These are phyloP conservation scores for Gossypium ekmanianum DNA, from an alignment of 345 rosid genomes.

Conservation along the genomic window DNA sequence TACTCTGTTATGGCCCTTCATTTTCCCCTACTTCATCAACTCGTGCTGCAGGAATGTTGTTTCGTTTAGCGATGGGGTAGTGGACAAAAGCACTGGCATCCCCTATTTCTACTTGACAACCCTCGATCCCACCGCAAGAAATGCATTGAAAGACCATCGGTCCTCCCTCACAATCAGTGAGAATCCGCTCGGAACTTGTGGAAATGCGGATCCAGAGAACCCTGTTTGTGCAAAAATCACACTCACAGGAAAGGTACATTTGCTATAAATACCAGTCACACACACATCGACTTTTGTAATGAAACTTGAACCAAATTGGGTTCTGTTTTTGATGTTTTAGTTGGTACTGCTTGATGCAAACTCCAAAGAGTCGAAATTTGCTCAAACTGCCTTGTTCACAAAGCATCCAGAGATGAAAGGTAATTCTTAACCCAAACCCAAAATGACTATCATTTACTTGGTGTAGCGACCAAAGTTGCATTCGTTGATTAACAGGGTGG, in stretches of 20 bases:
- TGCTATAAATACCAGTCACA: background rate
- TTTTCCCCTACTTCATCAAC: background rate
- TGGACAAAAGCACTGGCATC: slow-evolving; percentile 57
- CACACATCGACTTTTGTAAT: too few species aligned
- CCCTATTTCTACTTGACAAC: slow-evolving; percentile 91
- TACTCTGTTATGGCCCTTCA: background rate
- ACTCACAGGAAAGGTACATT: slow-evolving; percentile 74
- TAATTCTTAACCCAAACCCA: slow-evolving; percentile 20
- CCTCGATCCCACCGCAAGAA: slow-evolving; percentile 90
- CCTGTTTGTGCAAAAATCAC: slow-evolving; percentile 89
- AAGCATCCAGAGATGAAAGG: slow-evolving; percentile 94
- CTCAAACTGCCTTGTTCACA: slow-evolving; percentile 53
- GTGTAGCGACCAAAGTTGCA: background rate
- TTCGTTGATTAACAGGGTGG: slow-evolving; percentile 55
- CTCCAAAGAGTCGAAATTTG: slow-evolving; percentile 58
- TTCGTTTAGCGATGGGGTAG: slow-evolving; percentile 37
- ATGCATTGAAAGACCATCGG: slow-evolving; percentile 67
- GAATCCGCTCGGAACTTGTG: slow-evolving; percentile 88
- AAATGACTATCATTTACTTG: background rate
- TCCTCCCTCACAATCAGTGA: slow-evolving; percentile 79
- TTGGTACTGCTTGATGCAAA: slow-evolving; percentile 41
- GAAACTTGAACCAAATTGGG: background rate
- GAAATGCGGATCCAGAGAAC: slow-evolving; percentile 60
- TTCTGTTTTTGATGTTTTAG: slow-evolving; percentile 30
- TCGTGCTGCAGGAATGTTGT: slow-evolving; percentile 7